Base-by-base conservation (phyloP, 176 grass and related monocot genomes). In the Avena sativa region DNA sequence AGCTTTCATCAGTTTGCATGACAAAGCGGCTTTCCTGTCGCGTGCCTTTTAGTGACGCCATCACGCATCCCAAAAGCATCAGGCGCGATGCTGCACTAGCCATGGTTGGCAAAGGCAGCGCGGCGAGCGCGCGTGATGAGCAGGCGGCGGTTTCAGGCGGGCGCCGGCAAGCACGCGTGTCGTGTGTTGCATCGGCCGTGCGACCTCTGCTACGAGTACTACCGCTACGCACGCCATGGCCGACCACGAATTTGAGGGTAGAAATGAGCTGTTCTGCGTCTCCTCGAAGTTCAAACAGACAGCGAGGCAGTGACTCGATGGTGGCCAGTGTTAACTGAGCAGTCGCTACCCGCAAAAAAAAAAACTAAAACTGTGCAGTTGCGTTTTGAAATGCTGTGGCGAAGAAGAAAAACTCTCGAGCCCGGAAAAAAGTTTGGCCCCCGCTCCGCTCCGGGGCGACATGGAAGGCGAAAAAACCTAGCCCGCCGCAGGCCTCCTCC, bases 1-100 rank as follows among this genome's bases (percentile, higher is more conserved):
- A 49, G 47, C 10, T 49, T 52, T 50, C 36, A 49, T 20, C 1
- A 38, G 76, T 3, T 19, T 20, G 14, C 11, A 21, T 47, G 19
- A 14, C 19, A 78, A 83, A 83, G 80, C 62, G 61, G 80, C 80
- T 77, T 80, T 79, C 75, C 65, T 49, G 71, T 32, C 72, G 43
- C n/a, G 65, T 21, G 81, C 28, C 87, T 89, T 84, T 89, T 44
- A 32, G 81, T 16, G 15, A 6, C 52, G 12, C 21, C 68, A 43
- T 30, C 2, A 51, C n/a, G 48, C 14, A 10, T 21, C 86, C 53
- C 86, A 15, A 87, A 46, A 87, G 70, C 46, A 55, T 36, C 47
- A 34, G 76, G 16, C 20, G 47, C 74, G 0, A 25, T 11, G 26
- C 20, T 0, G 14, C 64, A 80, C 72, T 25, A 81, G 86, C 78